These are phyloP conservation scores for Malassezia japonica DNA, from an alignment of 1,284 basidiomycete species.

Conservation along the genomic window DNA sequence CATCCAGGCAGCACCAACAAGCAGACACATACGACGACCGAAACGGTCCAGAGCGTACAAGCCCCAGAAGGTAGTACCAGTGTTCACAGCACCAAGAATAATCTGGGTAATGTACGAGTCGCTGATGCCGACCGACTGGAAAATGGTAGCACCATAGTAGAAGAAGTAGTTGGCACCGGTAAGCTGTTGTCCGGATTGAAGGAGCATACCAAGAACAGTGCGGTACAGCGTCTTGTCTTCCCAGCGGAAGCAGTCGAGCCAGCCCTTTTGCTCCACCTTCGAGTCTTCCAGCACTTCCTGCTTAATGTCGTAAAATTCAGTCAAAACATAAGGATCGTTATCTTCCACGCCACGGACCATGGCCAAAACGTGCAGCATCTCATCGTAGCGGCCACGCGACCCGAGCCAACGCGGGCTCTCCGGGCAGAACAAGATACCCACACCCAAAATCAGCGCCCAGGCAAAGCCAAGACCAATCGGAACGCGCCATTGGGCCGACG, in stretches of 20 bases:
- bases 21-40: constrained; percentile 55
- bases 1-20: constrained; percentile 56
- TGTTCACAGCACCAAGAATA: constrained; percentile 57
- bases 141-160: constrained; percentile 56
- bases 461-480: constrained; percentile 63
- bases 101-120: constrained; percentile 58
- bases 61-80: constrained; percentile 56
- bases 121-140: constrained; percentile 57
- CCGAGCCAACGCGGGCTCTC: constrained; percentile 63
- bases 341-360: constrained; percentile 55
- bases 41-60: constrained; percentile 57
- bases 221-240: constrained; percentile 41
- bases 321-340: constrained; percentile 34
- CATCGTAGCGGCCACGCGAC: constrained; percentile 54
- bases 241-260: constrained; percentile 41
- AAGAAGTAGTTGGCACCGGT: constrained; percentile 57
- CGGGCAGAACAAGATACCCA: constrained; percentile 67
- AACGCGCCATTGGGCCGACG: constrained; percentile 57
- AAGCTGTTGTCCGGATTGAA: constrained; percentile 66
- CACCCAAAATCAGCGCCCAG: constrained; percentile 60
- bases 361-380: constrained; percentile 55
- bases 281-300: constrained; percentile 27
- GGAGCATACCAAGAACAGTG: constrained; percentile 54
- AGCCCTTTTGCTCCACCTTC: constrained; percentile 19
- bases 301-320: constrained; percentile 41